Percentiles rank a stretch among this genome's conserved stretches.
phyloP scores from a whole-genome alignment of 768 basidiomycete species.

The Boletus coccyginus region DNA sequence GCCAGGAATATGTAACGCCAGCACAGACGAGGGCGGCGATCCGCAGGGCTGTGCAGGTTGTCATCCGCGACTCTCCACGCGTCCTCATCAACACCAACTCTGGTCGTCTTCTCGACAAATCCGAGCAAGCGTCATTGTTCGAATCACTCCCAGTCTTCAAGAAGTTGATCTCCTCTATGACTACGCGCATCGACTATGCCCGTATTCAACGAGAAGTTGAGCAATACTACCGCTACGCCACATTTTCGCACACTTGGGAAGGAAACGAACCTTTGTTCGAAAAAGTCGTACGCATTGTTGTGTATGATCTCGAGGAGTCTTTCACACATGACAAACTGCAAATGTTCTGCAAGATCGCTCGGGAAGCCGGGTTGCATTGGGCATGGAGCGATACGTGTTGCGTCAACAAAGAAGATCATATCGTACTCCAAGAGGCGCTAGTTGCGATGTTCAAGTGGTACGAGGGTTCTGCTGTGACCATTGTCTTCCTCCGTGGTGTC shows the following conservation, averaged over 20 bases:
- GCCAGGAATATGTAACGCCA: neutral
- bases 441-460: no score
- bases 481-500: neutral
- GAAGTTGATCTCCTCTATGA: constrained; percentile 9
- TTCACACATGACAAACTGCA: no score
- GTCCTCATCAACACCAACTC: constrained; percentile 5
- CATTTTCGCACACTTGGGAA: neutral
- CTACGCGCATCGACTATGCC: neutral
- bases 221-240: neutral
- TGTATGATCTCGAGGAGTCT: no score
- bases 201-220: neutral
- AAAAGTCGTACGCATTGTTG: no score
- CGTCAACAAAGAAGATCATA: no score
- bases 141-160: neutral
- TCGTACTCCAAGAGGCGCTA: no score
- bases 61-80: neutral
- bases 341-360: no score
- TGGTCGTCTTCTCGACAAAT: constrained; percentile 4
- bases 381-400: no score
- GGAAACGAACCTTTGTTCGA: neutral
- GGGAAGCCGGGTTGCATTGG: no score
- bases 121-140: constrained; percentile 3
- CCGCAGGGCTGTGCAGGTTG: neutral
- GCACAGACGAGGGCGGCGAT: neutral
- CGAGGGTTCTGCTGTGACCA: neutral